Percentiles rank a stretch among this genome's conserved stretches.
Evolutionary conservation across 2,329 filamentous ascomycete species (phyloP).

Genomic region (Ceratocystis papillata): DNA sequence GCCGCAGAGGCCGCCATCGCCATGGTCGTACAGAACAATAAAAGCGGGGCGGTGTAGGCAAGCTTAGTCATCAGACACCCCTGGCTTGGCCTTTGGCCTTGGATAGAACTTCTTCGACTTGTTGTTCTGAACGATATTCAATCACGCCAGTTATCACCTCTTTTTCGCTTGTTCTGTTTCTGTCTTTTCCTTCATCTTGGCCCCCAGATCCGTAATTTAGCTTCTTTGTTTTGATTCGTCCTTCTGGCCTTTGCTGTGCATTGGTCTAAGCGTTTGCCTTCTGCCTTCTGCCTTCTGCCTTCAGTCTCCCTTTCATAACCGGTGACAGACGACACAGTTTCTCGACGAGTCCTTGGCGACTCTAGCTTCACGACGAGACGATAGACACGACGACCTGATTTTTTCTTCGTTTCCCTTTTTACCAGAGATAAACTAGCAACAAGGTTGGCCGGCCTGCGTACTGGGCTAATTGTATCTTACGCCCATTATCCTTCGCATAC

Average conservation of each 20-base stretch:
- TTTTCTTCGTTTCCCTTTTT: background rate
- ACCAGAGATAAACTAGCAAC: too few species aligned
- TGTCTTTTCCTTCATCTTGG: background rate
- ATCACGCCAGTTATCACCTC: background rate
- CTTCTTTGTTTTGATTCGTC: background rate
- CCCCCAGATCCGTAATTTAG: background rate
- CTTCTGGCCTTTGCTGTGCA: constrained; percentile 1
- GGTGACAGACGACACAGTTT: background rate
- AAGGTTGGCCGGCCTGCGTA: background rate
- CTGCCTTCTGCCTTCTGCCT: background rate
- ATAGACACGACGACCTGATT: background rate
- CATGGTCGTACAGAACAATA: too few species aligned
- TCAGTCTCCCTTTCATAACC: background rate
- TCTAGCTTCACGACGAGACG: background rate
- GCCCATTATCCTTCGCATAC: background rate
- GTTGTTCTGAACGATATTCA: background rate
- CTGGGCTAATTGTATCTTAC: background rate
- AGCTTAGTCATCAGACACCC: too few species aligned
- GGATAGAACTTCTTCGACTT: background rate
- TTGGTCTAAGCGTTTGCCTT: background rate
- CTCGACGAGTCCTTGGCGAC: background rate
- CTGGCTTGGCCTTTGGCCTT: too few species aligned
- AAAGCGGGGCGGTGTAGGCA: too few species aligned
- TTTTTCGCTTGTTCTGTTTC: background rate
- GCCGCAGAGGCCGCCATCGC: too few species aligned